Evolutionary conservation across 768 basidiomycete genomes (phyloP).

Genomic region (Amanita polypyramis): DNA sequence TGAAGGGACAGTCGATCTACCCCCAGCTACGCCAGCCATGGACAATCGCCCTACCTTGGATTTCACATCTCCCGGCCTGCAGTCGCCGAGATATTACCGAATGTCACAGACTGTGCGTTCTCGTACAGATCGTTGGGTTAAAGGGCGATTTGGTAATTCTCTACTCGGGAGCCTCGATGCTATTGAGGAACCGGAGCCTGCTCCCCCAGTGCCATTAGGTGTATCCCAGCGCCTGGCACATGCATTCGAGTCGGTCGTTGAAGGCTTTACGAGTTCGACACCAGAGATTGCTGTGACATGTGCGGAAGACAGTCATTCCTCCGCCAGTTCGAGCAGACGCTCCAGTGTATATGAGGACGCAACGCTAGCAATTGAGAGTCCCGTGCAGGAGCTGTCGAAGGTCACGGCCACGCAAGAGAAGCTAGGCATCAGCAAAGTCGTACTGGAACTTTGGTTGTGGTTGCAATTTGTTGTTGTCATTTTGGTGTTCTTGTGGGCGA

Average conservation of each 20-base stretch:
- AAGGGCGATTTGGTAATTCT: slow-evolving; percentile 38
- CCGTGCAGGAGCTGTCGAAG: not conserved
- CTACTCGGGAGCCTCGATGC: slow-evolving; percentile 4
- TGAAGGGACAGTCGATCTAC: not conserved
- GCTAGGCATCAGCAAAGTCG: slow-evolving; percentile 25
- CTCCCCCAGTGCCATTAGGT: slow-evolving; percentile 14
- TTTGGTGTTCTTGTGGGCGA: slow-evolving; percentile 68
- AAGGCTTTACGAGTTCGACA: slow-evolving; percentile 19
- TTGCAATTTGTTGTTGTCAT: slow-evolving; percentile 70
- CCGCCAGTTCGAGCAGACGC: not conserved
- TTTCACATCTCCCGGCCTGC: slow-evolving; percentile 12
- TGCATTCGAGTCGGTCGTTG: slow-evolving; percentile 36
- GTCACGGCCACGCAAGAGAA: slow-evolving; percentile 10
- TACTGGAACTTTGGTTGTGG: slow-evolving; percentile 79
- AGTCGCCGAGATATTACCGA: slow-evolving; percentile 24
- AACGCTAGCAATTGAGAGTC: not conserved
- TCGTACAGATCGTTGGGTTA: slow-evolving; percentile 50
- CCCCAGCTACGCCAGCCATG: slow-evolving; percentile 2
- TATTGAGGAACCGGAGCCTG: slow-evolving; percentile 10
- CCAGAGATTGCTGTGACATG: not conserved
- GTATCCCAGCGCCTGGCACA: slow-evolving; percentile 30
- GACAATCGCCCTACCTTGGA: slow-evolving; percentile 2
- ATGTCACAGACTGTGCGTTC: slow-evolving; percentile 44
- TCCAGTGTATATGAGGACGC: slow-evolving; percentile 6
- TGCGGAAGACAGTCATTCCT: not conserved